phyloP scores from a whole-genome alignment of 1,284 basidiomycete genomes.

The Somion occarium region DNA sequence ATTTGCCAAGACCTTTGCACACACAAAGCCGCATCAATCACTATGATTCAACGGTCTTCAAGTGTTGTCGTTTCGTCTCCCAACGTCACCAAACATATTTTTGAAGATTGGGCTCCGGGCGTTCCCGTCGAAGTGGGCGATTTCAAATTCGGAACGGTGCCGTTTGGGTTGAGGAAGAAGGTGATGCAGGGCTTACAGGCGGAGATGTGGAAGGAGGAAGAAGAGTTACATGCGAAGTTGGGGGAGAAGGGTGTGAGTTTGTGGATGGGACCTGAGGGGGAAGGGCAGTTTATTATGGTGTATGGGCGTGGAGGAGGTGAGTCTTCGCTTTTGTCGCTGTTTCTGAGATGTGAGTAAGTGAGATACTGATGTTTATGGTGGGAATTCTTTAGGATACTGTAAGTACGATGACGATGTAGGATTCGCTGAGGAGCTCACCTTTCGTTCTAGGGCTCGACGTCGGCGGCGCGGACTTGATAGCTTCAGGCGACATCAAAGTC shows the following conservation, averaged over 20 bases:
- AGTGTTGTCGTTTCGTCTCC: constrained; percentile 24
- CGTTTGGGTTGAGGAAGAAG: constrained; percentile 33
- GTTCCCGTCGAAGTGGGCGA: constrained; percentile 41
- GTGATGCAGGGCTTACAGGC: constrained; percentile 19
- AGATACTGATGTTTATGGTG: not conserved
- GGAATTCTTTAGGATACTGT: constrained; percentile 26
- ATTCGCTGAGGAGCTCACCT: constrained; percentile 5
- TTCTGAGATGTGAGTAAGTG: too few relatives aligned
- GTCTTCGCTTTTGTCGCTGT: too few relatives aligned
- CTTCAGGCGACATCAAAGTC: constrained; percentile 66
- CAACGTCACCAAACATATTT: constrained; percentile 21
- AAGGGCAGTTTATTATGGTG: constrained; percentile 42
- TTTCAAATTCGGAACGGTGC: constrained; percentile 36
- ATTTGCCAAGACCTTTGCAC: constrained; percentile 40
- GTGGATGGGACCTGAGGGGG: constrained; percentile 48
- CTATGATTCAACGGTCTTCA: constrained; percentile 28
- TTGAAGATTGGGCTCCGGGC: constrained; percentile 30
- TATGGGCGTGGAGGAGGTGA: constrained; percentile 34
- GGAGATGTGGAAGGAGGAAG: constrained; percentile 25
- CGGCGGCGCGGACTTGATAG: constrained; percentile 43
- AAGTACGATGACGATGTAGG: constrained; percentile 7
- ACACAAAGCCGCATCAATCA: constrained; percentile 29
- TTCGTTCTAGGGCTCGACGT: constrained; percentile 31
- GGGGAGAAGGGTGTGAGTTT: constrained; percentile 53
- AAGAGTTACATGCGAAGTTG: constrained; percentile 51